Evolutionary conservation across 108 stramenopile species (phyloP), one percentile per base, ranked within the genome.

Genomic region (Discostella pseudostelligera): DNA sequence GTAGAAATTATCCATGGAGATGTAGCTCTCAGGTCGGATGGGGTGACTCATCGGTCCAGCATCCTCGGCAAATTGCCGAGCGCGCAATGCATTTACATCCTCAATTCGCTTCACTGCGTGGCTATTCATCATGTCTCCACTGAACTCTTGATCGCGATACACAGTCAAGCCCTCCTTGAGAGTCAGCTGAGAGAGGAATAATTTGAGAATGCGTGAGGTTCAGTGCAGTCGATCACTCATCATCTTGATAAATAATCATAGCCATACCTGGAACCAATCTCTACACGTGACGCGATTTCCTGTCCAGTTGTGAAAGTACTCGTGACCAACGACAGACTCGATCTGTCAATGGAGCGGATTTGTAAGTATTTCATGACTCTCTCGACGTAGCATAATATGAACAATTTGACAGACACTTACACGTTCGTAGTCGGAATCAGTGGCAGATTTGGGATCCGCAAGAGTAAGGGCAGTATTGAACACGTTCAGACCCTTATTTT

Each of bases 141-240:
- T 78, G 59, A 97, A 98, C 53, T 93, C 87, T 84, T 93, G 92
- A 71, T 94, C 93, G 12, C 98, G 87, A 73, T 96, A 99, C 0
- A 99, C 98, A 8, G 98, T 99, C 32, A 99, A 76, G n/a, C 98
- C 98, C 64, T 98, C 97, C 78, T 99, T 99, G 17, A 99, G 62
- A 0, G 97, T 97, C 19, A 99, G 83, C 81, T 96, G 94, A 28
- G 7, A 16, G 22, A 2, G 47, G 6, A 45, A 7, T 2, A 8
- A 19, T 48, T 8, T 22, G 17, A 13, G 16, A 8, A 8, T 19
- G 19, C 17, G 21, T 19, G 8, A 22, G 47, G 22, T 8, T 17
- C 19, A 48, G 47, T 8, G 17, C 8, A 19, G 1, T 1, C 22
- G 17, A 8, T 48, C 16, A 22, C 19, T 2, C 21, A 3, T 19